These are phyloP conservation scores for Isabelozyma rhagii DNA, from an alignment of 805 yeast genomes.

Conservation along the genomic window DNA sequence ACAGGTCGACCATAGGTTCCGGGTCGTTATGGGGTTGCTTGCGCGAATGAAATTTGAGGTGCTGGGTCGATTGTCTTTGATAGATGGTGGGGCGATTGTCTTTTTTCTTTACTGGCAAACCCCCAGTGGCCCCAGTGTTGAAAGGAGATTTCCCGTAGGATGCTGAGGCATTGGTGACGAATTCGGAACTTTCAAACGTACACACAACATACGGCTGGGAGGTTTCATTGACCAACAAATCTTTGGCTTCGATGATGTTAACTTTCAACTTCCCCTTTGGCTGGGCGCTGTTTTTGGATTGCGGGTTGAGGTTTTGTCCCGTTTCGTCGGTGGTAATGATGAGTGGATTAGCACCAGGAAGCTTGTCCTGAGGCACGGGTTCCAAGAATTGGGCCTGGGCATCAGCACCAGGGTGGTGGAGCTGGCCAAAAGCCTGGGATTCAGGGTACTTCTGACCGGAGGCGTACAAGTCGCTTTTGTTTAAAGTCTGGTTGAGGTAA, in stretches of 20 bases:
- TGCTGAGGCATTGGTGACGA: constrained; percentile 78
- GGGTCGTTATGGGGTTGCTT: constrained; percentile 8
- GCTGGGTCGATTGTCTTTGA: constrained; percentile 38
- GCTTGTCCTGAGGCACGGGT: constrained; percentile 12
- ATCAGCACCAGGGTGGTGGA: constrained; percentile 11
- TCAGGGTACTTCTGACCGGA: neutral
- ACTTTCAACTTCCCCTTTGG: constrained; percentile 85
- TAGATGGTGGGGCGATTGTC: constrained; percentile 30
- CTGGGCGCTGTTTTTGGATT: constrained; percentile 25
- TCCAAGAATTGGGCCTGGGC: constrained; percentile 3
- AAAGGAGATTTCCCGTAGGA: constrained; percentile 33
- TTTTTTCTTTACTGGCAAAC: constrained; percentile 3
- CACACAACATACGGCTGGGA: constrained; percentile 88
- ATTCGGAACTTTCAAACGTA: constrained; percentile 88
- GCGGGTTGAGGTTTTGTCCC: constrained; percentile 28
- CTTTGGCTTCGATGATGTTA: constrained; percentile 75
- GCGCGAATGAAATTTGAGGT: constrained; percentile 17
- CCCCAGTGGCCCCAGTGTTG: neutral
- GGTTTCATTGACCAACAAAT: constrained; percentile 53
- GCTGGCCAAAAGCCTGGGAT: neutral
- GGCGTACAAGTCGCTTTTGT: neutral
- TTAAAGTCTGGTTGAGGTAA: neutral
- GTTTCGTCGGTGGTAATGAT: constrained; percentile 42
- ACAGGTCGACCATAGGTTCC: constrained; percentile 1
- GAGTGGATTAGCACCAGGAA: constrained; percentile 11